Base-by-base conservation (phyloP, 495 filamentous ascomycete genomes). In the Thozetella sp. region DNA sequence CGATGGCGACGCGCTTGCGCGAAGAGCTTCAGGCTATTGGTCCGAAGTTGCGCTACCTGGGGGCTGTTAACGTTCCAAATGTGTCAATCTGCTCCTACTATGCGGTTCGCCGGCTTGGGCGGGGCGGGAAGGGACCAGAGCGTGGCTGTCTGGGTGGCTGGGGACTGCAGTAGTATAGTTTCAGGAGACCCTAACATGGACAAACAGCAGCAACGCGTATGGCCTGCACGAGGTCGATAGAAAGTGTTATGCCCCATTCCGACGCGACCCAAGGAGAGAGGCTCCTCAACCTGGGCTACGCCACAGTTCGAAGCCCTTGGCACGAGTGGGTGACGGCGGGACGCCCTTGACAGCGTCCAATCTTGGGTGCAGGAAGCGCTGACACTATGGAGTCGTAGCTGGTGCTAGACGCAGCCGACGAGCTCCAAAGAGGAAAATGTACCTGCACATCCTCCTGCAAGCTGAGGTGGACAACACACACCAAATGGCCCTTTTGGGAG, bases 351-450 rank as follows among this genome's bases (percentile, higher is more conserved):
- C 43, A 20, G 43, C n/a, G 43, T 11, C 43, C 43, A 48, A 48
- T 48, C 43, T 48, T 48, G n/a, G 43, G 43, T 48, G 43, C 43
- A 48, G 43, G 9, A 48, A 48, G 10, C 4, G 43, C 30, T 3
- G 43, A 48, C 43, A n/a, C 10, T 48, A 48, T n/a, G 43, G 3
- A 48, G 43, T 4, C 17, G 12, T 48, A 15, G 4, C 11, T 10
- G 9, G 11, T 13, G 43, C 9, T 19, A 48, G n/a, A 48, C 43
- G 12, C 17, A n/a, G 43, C 11, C 43, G 43, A 48, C 43, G n/a
- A 48, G 43, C 43, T 48, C 57, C 25, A 67, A 69, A 64, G 22
- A 50, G 63, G 64, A 63, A 69, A 61, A 25, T 53, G 67, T 69
- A 54, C 67, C 67, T 69, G 67, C 59, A 62, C 64, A 64, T 64